Evolutionary conservation across 768 basidiomycete species (phyloP), one percentile per base, ranked within the genome.

Genomic region (Auricularia auricula-judae): DNA sequence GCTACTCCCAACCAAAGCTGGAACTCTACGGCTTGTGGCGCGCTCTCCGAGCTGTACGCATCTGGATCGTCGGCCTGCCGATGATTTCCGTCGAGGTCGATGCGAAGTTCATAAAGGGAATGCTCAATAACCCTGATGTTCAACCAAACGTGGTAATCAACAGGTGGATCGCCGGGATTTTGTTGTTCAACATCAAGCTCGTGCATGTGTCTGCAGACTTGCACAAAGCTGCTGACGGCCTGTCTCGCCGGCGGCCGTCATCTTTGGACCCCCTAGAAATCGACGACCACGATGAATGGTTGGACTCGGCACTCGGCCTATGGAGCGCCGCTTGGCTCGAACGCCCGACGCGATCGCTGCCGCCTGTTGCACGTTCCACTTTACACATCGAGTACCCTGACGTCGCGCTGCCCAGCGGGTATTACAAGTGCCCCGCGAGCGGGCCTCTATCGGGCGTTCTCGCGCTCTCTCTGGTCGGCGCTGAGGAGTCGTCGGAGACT

Each of bases 151-250:
- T 62, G 1, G 33, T 66, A 4, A 36, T 66, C 16, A 66, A 66
- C 36, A 43, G 61, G 1, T 67, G 66, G 66, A 35, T 66, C 34
- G 62, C 65, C 3, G 60, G 58, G 16, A 63, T 66, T 14, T 29
- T 36, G 8, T 36, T 65, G 4, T 66, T 68, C 36, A 7, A 36
- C n/a, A 64, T 67, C 61, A 68, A 67, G 3, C 66, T 80, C 1
- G 64, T 71, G 0, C 80, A 81, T 62, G 70, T 81, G 10, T 74
- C 76, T 1, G 72, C 66, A 0, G 61, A 66, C 0, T 3, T 62
- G n/a, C 65, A 68, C 34, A 62, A 64, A 33, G 70, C 72, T 1
- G 64, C 72, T 0, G 70, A 72, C 66, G 72, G 68, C 2, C 44
- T 72, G n/a, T 72, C 70, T 12, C 29, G 70, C 16, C 36, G 72